Percentiles rank a stretch among this genome's conserved stretches.
Evolutionary conservation across 73 alveolate species (phyloP).

Genomic region (Paramecium tetraurelia): DNA sequence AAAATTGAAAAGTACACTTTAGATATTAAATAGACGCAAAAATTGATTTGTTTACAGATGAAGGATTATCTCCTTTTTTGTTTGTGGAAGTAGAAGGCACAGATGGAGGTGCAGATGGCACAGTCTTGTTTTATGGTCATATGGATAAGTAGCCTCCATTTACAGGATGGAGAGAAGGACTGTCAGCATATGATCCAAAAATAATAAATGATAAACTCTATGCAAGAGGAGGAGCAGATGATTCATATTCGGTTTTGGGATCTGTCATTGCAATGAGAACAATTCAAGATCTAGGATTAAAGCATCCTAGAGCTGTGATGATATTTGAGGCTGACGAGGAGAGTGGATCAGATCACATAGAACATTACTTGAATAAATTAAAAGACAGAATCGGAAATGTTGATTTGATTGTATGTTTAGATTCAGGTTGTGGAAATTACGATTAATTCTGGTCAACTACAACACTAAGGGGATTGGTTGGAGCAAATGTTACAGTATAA

Average conservation of each 20-base stretch:
- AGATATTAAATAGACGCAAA: not conserved
- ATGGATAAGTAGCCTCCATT: slow-evolving; percentile 83
- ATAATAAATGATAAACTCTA: slow-evolving; percentile 74
- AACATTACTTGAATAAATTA: slow-evolving; percentile 71
- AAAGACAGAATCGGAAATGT: slow-evolving; percentile 76
- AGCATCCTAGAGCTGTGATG: slow-evolving; percentile 85
- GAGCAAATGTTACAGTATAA: slow-evolving; percentile 79
- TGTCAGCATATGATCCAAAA: slow-evolving; percentile 73
- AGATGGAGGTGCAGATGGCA: slow-evolving; percentile 44
- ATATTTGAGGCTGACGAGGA: slow-evolving; percentile 95
- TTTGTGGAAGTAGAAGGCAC: slow-evolving; percentile 58
- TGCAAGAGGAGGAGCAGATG: slow-evolving; percentile 96
- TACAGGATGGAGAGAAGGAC: slow-evolving; percentile 81
- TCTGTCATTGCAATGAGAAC: slow-evolving; percentile 81
- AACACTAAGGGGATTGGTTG: slow-evolving; percentile 85
- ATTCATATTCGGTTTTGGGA: slow-evolving; percentile 88
- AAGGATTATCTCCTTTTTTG: slow-evolving; percentile 58
- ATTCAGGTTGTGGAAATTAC: slow-evolving; percentile 88
- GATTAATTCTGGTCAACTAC: slow-evolving; percentile 86
- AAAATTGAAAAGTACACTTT: not conserved
- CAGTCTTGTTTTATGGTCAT: slow-evolving; percentile 81
- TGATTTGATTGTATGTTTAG: slow-evolving; percentile 85
- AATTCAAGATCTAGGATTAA: slow-evolving; percentile 68
- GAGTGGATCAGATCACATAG: slow-evolving; percentile 84
- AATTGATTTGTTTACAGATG: slow-evolving; percentile 49